Base-by-base conservation (phyloP, 2,329 filamentous ascomycete genomes). In the Sporothrix variecibatus region DNA sequence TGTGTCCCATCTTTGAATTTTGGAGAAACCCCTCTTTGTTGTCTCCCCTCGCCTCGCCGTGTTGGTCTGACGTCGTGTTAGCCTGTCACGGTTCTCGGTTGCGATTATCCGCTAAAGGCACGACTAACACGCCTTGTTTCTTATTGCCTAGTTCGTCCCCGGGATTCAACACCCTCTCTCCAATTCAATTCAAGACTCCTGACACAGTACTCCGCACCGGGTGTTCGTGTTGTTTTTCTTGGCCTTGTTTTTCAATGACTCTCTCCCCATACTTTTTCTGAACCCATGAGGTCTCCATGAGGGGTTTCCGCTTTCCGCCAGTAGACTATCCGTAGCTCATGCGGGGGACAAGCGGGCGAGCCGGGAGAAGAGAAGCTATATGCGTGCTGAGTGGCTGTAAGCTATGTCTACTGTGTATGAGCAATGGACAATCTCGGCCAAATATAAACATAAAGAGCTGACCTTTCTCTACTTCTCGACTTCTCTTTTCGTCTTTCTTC, bases 271-370 rank as follows among this genome's bases (percentile, higher is more conserved):
- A 23, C 20, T 26, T 23, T 17, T 34, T 23, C 34, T 40, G 60
- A 64, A 43, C 40, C 40, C 40, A 43, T 43, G 40, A 43, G 40
- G 12, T 34, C 20, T 31, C 17, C 60, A 64, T 64, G 60, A 23
- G 56, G 56, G 56, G 60, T 64, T 64, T 64, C 31, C 46, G 40
- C 40, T 64, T 64, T 64, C 31, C 46, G 40, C 40, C 40, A 43
- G 60, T 64, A 64, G 60, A 64, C 60, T 38, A 64, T 58, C 53
- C 53, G 31, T 23, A 40, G 60, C n/a, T 26, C 31, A 38, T 64
- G 60, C 60, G 60, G 60, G 60, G 31, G 5, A 9, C n/a, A 20
- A 11, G 17, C 23, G 53, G 9, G 4, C 49, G 26, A 6, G 12
- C 53, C 53, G 3, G 28, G 58, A 31, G 51, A n/a, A 31, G 58